These are phyloP conservation scores for Alternaria sp. DNA, from an alignment of 2,329 filamentous ascomycete species.

Conservation along the genomic window DNA sequence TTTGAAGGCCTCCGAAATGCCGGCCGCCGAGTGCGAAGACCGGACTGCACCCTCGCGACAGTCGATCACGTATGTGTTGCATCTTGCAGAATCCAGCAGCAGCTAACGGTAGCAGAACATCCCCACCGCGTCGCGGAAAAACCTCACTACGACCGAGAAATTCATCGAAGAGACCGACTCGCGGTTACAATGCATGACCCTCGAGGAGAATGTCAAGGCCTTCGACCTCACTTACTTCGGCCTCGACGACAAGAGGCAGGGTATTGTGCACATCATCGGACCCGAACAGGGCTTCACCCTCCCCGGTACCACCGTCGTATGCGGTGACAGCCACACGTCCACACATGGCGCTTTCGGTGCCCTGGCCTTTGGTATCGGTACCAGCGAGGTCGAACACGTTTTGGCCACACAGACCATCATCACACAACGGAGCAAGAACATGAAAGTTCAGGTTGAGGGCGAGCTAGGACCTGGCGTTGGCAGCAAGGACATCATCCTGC, in stretches of 20 bases:
- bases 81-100: neutral
- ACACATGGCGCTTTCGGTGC: slow-evolving; percentile 97
- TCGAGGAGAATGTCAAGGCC: slow-evolving; percentile 96
- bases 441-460: slow-evolving; percentile 95
- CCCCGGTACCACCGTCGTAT: slow-evolving; percentile 94
- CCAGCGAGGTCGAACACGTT: slow-evolving; percentile 97
- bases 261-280: slow-evolving; percentile 97
- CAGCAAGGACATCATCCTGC: slow-evolving; percentile 93
- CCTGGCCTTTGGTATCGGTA: slow-evolving; percentile 95
- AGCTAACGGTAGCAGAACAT: slow-evolving; percentile 71
- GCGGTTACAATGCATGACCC: slow-evolving; percentile 88
- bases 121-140: slow-evolving; percentile 87
- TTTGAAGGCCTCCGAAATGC: slow-evolving; percentile 96
- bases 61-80: slow-evolving; percentile 84
- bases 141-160: slow-evolving; percentile 88
- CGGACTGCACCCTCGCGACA: slow-evolving; percentile 95
- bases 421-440: slow-evolving; percentile 96
- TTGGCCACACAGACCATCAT: slow-evolving; percentile 95
- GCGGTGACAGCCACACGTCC: slow-evolving; percentile 96
- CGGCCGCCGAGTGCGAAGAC: slow-evolving; percentile 83
- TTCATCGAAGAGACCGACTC: slow-evolving; percentile 97
- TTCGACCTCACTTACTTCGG: slow-evolving; percentile 98
- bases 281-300: slow-evolving; percentile 99
- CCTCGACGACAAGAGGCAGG: slow-evolving; percentile 93
- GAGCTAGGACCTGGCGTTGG: slow-evolving; percentile 88